Percentiles rank a stretch among this genome's conserved stretches.
These are phyloP conservation scores for Lachancea kluyveri DNA, from an alignment of 805 yeast genomes.

Conservation along the genomic window DNA sequence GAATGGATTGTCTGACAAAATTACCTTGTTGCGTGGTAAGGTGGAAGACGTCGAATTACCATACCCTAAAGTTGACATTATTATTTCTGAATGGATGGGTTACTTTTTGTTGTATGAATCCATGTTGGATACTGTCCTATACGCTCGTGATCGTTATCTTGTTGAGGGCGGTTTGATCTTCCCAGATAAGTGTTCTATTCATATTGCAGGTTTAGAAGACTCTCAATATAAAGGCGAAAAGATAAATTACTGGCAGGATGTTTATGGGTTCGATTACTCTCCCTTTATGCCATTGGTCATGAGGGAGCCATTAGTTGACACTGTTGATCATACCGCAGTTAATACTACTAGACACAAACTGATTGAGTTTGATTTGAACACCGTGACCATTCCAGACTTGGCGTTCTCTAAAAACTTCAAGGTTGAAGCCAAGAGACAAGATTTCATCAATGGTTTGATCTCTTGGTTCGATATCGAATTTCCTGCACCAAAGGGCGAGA, in stretches of 20 bases:
- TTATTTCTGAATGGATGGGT: conserved; percentile 99
- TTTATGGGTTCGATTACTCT: conserved; percentile 92
- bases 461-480: conserved; percentile 95
- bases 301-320: conserved; percentile 93
- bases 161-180: conserved; percentile 77
- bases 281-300: conserved; percentile 84
- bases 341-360: conserved; percentile 67
- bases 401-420: conserved; percentile 68
- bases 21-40: conserved; percentile 86
- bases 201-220: conserved; percentile 89
- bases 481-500: conserved; percentile 49
- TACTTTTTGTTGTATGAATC: conserved; percentile 92
- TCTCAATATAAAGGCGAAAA: conserved; percentile 87
- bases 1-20: conserved; percentile 80
- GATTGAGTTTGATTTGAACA: conserved; percentile 82
- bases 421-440: conserved; percentile 69
- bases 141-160: conserved; percentile 87
- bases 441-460: conserved; percentile 79
- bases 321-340: conserved; percentile 75
- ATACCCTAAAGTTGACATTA: conserved; percentile 84
- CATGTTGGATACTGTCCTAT: conserved; percentile 93
- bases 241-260: conserved; percentile 91
- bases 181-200: conserved; percentile 90
- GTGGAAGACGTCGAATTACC: conserved; percentile 90
- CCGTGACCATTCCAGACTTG: conserved; percentile 75